Conservation (phyloP, 805 yeast genomes). For the Ogataea salicorniae region DNA sequence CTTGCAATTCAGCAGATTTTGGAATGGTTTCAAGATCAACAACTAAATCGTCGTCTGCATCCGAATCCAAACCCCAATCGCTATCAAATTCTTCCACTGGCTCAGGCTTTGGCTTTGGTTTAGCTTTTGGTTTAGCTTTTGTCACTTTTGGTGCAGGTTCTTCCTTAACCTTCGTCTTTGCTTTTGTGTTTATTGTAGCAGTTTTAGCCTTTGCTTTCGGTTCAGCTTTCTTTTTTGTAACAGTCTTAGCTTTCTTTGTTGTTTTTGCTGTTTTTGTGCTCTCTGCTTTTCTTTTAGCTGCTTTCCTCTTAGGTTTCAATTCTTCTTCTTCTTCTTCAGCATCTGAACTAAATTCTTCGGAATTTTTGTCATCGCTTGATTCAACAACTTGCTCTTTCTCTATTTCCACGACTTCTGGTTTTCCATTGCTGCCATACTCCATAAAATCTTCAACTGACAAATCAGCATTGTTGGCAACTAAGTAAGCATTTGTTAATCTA, state of each 20-base stretch:
- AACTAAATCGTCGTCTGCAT: constrained; percentile 11
- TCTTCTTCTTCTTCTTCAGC: constrained; percentile 28
- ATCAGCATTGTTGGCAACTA: constrained; percentile 28
- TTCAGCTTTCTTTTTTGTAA: background rate
- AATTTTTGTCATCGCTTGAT: constrained; percentile 4
- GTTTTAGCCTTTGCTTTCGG: constrained; percentile 5
- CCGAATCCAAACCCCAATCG: constrained; percentile 28
- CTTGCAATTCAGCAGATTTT: constrained; percentile 15
- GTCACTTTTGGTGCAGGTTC: constrained; percentile 1
- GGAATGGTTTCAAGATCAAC: constrained; percentile 18
- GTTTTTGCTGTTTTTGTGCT: constrained; percentile 4
- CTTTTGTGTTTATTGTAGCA: constrained; percentile 24
- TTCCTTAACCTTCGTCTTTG: constrained; percentile 1
- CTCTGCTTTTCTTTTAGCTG: background rate
- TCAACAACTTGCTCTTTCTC: constrained; percentile 5
- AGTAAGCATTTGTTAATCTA: constrained; percentile 28
- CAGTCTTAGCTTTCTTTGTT: constrained; percentile 1
- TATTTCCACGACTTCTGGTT: constrained; percentile 23
- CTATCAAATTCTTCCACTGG: constrained; percentile 16
- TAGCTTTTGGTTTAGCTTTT: constrained; percentile 5
- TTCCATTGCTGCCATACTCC: constrained; percentile 37
- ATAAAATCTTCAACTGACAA: constrained; percentile 47
- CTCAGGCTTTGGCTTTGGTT: constrained; percentile 1
- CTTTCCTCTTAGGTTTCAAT: constrained; percentile 30
- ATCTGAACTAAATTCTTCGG: background rate